phyloP scores from a whole-genome alignment of 2,329 filamentous ascomycete genomes.

The Drechslera avenae region DNA sequence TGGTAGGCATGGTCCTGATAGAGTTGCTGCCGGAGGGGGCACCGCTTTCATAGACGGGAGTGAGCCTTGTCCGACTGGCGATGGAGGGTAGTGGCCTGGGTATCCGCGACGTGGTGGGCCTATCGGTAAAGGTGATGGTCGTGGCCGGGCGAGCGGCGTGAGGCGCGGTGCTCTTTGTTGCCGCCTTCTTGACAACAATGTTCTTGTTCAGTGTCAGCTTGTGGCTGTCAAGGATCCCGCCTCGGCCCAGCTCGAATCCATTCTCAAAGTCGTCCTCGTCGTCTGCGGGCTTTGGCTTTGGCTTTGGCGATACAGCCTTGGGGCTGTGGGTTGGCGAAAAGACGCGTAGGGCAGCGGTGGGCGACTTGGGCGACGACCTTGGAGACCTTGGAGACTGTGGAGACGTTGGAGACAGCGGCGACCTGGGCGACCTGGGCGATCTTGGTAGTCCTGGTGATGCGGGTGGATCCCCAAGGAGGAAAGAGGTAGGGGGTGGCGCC shows the following conservation, averaged over 20 bases:
- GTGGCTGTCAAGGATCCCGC: constrained; percentile 76
- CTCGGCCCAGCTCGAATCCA: constrained; percentile 84
- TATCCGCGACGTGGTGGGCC: constrained; percentile 69
- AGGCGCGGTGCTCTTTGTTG: constrained; percentile 62
- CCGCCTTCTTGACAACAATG: constrained; percentile 78
- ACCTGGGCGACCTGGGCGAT: constrained; percentile 25
- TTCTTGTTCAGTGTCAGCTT: constrained; percentile 90
- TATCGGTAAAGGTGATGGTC: constrained; percentile 90
- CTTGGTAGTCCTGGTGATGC: constrained; percentile 8
- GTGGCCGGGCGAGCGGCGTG: constrained; percentile 74
- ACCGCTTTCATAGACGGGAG: constrained; percentile 89
- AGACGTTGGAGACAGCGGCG: constrained; percentile 21
- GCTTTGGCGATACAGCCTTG: constrained; percentile 21
- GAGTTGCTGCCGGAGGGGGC: constrained; percentile 65
- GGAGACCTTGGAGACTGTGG: constrained; percentile 8
- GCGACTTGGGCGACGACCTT: constrained; percentile 20
- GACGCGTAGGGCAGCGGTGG: constrained; percentile 18
- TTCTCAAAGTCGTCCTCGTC: constrained; percentile 79
- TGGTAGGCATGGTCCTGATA: constrained; percentile 60
- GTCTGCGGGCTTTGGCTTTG: constrained; percentile 21
- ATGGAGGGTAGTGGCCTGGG: constrained; percentile 70
- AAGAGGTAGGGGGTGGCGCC: constrained; percentile 27
- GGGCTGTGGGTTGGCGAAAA: constrained; percentile 30
- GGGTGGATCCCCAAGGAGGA: background rate
- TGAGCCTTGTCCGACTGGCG: constrained; percentile 65